A percentile compares a stretch with the other conserved stretches of the same genome.
phyloP scores from a whole-genome alignment of 768 basidiomycete genomes.

The Trametes cinnabarina region DNA sequence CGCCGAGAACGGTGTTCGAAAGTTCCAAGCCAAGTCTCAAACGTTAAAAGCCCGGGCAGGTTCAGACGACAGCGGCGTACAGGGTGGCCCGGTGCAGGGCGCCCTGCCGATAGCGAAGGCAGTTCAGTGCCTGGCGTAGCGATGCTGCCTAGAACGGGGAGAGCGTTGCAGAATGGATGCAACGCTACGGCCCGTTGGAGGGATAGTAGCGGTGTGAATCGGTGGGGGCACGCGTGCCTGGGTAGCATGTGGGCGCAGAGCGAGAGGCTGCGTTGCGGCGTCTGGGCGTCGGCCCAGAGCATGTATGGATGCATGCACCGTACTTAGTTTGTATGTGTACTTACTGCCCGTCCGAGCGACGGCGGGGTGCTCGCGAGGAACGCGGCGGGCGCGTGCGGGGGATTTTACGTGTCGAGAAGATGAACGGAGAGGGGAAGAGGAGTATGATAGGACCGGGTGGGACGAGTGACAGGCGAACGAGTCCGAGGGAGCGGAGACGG shows the following conservation, averaged over 20 bases:
- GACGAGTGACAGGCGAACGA: slow-evolving; percentile 10
- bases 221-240: slow-evolving; percentile 9
- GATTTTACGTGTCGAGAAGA: slow-evolving; percentile 3
- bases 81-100: not conserved
- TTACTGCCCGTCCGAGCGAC: slow-evolving; percentile 7
- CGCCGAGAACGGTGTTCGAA: not conserved
- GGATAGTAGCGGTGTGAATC: slow-evolving; percentile 6
- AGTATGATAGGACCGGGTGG: not conserved
- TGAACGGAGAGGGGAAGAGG: not conserved
- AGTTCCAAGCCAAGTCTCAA: not conserved
- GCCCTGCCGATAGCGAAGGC: not conserved
- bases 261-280: slow-evolving; percentile 15
- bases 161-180: too few species aligned
- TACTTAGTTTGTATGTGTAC: too few species aligned
- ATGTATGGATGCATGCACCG: too few species aligned
- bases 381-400: not conserved
- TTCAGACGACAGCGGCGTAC: too few species aligned
- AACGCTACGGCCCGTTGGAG: not conserved
- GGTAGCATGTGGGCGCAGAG: slow-evolving; percentile 16
- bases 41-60: too few species aligned
- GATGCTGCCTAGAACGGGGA: too few species aligned
- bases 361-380: not conserved
- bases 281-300: too few species aligned
- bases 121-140: too few species aligned
- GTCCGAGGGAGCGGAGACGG: slow-evolving; percentile 12